Evolutionary conservation across 345 rosid species (phyloP), one percentile per base, ranked within the genome.

Genomic region (Pugionium cornutum): DNA sequence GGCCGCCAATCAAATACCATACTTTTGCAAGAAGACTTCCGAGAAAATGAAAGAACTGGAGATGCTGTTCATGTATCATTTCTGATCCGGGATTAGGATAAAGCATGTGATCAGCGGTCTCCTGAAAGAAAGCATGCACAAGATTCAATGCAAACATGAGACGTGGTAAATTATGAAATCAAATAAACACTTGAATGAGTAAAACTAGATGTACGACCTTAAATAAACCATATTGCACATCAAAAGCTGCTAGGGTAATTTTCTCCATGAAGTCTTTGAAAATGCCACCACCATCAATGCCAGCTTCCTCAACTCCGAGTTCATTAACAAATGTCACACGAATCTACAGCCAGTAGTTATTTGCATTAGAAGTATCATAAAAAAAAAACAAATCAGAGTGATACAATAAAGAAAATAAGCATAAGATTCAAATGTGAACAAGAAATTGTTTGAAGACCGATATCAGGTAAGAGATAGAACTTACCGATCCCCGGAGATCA

Each of bases 181-280:
- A 35, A 60, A 18, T 37, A 46, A 66, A 43, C 37, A 44, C 43
- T 29, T 46, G 36, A 39, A 46, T n/a, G 54, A 58, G 36, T 2
- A 32, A 59, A 45, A 47, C 7, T 45, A 60, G 59, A 47, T 9
- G 53, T 29, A n/a, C 52, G n/a, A 88, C 99, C 99, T 94, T 94
- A 75, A 94, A 91, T 74, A 94, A 79, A 41, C 99, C 97, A 75
- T 91, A 91, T 75, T 94, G 99, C 75, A 89, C 95, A 76, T 91
- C 95, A 62, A 94, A 94, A 49, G 99, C 99, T 40, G 99, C 96
- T 64, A 88, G 88, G 48, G 95, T 84, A 57, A 94, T 94, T 69
- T 94, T 94, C 74, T 94, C 97, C 99, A 94, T 91, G 72, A 94
- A 94, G 83, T 94, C 99, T 83, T 94, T 94, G 80, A 94, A 94